Conservation (phyloP, 768 basidiomycete species). For the Pleurotus djamor region DNA sequence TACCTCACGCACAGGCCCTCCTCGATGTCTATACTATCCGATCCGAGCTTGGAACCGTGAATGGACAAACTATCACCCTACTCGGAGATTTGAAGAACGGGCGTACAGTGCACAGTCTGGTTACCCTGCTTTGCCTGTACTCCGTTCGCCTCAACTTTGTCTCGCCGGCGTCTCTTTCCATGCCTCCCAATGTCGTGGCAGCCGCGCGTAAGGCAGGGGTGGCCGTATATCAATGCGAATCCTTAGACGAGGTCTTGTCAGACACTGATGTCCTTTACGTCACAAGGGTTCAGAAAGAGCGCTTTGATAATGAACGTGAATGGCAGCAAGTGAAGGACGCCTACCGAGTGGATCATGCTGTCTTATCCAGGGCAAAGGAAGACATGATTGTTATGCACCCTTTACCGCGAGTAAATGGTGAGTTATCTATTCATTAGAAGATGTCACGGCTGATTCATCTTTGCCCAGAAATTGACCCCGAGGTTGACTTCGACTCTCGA, state of each 20-base stretch:
- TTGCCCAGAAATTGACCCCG: conserved; percentile 91
- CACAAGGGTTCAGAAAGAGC: conserved; percentile 94
- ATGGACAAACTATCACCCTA: conserved; percentile 89
- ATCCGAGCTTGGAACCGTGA: conserved; percentile 96
- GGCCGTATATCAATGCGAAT: conserved; percentile 75
- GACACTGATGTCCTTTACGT: conserved; percentile 98
- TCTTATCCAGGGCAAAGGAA: conserved; percentile 90
- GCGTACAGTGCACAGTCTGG: conserved; percentile 94
- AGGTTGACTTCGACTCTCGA: conserved; percentile 94
- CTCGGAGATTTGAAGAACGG: conserved; percentile 98
- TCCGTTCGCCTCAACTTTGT: conserved; percentile 95
- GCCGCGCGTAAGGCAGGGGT: conserved; percentile 85
- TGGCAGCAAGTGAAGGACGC: conserved; percentile 92
- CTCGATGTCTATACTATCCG: conserved; percentile 94
- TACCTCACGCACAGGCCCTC: conserved; percentile 52
- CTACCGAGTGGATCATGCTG: conserved; percentile 92
- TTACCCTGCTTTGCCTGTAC: conserved; percentile 89
- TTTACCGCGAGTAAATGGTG: conserved; percentile 89
- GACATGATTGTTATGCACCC: conserved; percentile 99
- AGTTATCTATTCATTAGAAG: conserved; percentile 15
- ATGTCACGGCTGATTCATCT: background rate
- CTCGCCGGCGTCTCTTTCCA: conserved; percentile 78
- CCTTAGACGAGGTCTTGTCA: conserved; percentile 86
- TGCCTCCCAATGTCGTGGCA: conserved; percentile 84
- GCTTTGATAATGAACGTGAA: conserved; percentile 78